Evolutionary conservation across 768 basidiomycete species (phyloP).

Genomic region (Amyloporia xantha): DNA sequence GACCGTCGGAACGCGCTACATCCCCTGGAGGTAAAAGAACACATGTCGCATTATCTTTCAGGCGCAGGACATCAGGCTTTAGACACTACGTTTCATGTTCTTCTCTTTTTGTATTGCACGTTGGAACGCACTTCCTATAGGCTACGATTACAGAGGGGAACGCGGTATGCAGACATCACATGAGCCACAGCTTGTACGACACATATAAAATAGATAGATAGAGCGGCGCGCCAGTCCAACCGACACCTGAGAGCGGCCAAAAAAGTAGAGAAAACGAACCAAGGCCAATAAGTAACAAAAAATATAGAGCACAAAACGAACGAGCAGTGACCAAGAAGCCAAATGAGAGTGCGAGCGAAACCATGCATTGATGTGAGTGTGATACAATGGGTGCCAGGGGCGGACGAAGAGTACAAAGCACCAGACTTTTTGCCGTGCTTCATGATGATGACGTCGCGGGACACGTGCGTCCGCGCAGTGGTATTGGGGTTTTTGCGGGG

Average conservation of each 20-base stretch:
- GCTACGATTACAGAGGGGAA: conserved; percentile 17
- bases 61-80: too few relatives aligned
- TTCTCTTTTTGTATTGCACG: conserved; percentile 10
- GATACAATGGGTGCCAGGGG: conserved; percentile 12
- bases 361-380: conserved; percentile 13
- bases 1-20: too few relatives aligned
- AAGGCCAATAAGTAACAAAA: conserved; percentile 19
- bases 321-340: conserved; percentile 15
- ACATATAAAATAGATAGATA: conserved; percentile 15
- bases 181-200: conserved; percentile 14
- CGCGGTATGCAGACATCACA: conserved; percentile 16
- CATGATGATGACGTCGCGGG: conserved; percentile 1
- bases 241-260: conserved; percentile 6
- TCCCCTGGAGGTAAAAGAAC: too few relatives aligned
- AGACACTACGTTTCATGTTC: not conserved
- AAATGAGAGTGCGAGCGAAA: conserved; percentile 8
- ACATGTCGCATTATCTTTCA: too few relatives aligned
- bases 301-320: conserved; percentile 14
- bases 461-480: not conserved
- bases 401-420: conserved; percentile 1
- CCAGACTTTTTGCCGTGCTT: conserved; percentile 5
- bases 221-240: conserved; percentile 10
- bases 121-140: conserved; percentile 21
- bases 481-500: not conserved
- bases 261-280: not conserved